Evolutionary conservation across 2,329 filamentous ascomycete genomes (phyloP), one percentile per base, ranked within the genome.

Genomic region (Fusarium succisae): DNA sequence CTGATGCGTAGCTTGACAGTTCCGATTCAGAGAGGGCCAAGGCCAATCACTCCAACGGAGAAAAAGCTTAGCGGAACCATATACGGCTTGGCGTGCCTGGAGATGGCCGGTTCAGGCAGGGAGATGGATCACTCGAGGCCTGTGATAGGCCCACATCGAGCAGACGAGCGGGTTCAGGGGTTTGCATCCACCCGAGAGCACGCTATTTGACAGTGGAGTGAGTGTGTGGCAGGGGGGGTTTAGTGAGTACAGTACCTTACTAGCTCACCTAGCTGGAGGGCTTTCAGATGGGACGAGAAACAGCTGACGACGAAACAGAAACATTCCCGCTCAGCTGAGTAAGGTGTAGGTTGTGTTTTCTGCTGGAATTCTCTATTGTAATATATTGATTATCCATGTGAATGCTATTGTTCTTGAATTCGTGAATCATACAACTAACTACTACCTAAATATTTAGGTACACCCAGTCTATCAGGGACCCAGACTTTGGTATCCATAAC

Each of bases 71-170:
- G 69, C 68, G 68, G 30, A 55, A 37, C 54, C 43, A 30, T 47
- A 18, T 44, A 30, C 30, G 37, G 53, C 64, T 62, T 69, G 66
- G 70, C 69, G 69, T 69, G 47, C 68, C 58, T 73, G 44, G 18
- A 35, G 17, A 37, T 60, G 69, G 62, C 69, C 61, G 58, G 45
- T 66, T 70, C 66, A 70, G 66, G 68, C 54, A 70, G 66, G 66
- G 68, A 70, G 66, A 70, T 13, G 26, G 35, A 43, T 17, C 4
- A 7, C n/a, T 47, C 18, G n/a, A 18, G 24, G 7, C 12, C 3
- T 18, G 22, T 66, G 48, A 70, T 70, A 48, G 66, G 66, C 22
- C 22, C 38, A 32, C 13, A 14, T 18, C 3, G 17, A 35, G 37
- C 32, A 28, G 57, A n/a, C 14, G 32, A 39, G 62, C 55, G n/a